phyloP scores from a whole-genome alignment of 2,329 filamentous ascomycete genomes.

The Claviceps spartinae region DNA sequence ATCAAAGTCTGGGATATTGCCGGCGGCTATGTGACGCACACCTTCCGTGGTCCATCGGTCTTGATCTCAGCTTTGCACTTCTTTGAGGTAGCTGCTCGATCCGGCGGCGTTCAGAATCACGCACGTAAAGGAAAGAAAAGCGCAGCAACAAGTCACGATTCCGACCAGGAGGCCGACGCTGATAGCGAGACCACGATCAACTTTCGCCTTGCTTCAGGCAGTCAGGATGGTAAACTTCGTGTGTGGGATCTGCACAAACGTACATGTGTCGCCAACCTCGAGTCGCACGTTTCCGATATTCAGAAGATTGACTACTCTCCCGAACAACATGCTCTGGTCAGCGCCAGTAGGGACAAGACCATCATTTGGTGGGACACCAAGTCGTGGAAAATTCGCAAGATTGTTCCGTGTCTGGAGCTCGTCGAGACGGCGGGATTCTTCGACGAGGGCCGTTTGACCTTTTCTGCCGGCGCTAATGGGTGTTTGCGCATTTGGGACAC shows the following conservation, averaged over 20 bases:
- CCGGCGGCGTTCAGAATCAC: conserved; percentile 13
- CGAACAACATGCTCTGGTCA: conserved; percentile 62
- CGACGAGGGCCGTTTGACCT: conserved; percentile 55
- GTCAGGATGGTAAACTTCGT: conserved; percentile 83
- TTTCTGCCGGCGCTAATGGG: conserved; percentile 74
- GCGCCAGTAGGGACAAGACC: conserved; percentile 84
- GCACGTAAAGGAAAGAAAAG: conserved; percentile 23
- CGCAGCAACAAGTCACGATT: conserved; percentile 16
- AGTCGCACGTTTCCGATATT: conserved; percentile 94
- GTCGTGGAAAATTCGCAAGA: conserved; percentile 70
- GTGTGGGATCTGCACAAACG: conserved; percentile 87
- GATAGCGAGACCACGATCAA: conserved; percentile 31
- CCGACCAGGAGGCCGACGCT: conserved; percentile 27
- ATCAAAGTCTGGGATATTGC: conserved; percentile 96
- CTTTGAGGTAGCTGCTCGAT: conserved; percentile 55
- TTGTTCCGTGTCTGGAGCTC: conserved; percentile 73
- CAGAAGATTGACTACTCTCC: conserved; percentile 70
- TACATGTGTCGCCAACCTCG: conserved; percentile 60
- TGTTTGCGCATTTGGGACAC: conserved; percentile 74
- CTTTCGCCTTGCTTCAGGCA: conserved; percentile 78
- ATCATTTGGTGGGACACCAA: conserved; percentile 80
- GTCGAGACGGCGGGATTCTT: conserved; percentile 77
- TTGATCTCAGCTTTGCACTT: conserved; percentile 85
- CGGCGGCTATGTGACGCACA: conserved; percentile 85
- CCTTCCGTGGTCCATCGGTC: conserved; percentile 84